Evolutionary conservation across 805 yeast species (phyloP), one percentile per base, ranked within the genome.

Genomic region (Sugiyamaella lignohabitans): DNA sequence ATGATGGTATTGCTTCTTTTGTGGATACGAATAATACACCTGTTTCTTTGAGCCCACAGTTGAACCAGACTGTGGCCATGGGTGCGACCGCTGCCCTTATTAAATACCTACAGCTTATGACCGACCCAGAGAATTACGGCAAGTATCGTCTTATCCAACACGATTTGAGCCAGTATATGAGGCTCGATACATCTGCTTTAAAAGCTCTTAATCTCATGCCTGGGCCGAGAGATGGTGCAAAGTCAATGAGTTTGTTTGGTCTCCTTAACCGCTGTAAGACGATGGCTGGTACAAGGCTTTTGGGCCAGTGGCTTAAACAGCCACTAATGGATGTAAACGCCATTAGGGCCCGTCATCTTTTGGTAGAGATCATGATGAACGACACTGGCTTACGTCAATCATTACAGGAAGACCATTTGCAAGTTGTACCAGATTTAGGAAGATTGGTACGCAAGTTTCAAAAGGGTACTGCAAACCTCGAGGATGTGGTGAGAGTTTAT

Each of bases 291-390:
- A 71, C 91, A 1, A 74, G 98, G 53, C 66, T 89, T 43, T 73
- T 93, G 21, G 81, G 93, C 14, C 96, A 87, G 59, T 93, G 98
- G 98, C 72, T 93, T 51, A 93, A 91, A 60, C 98, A 93, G 65
- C 99, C 99, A 0, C 72, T 93, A 42, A 81, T 95, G 45, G 79
- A 79, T 53, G 59, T 74, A 8, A 59, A 56, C 0, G 78, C 72
- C 43, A 88, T 93, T 35, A 63, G 67, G 35, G 71, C 79, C 38
- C 74, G 99, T 43, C 96, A 86, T 53, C 63, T 69, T 5, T 67
- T 93, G 42, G 95, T 91, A n/a, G 83, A 79, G 22, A 73, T 76
- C 49, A 66, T 93, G 53, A 71, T 85, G n/a, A 76, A 82, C 27
- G 85, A 88, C 55, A 66, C 87, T 4, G 78, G 76, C 52, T 76